Evolutionary conservation across 202 grass and related monocot genomes (phyloP).

Genomic region (Panicum hallii): DNA sequence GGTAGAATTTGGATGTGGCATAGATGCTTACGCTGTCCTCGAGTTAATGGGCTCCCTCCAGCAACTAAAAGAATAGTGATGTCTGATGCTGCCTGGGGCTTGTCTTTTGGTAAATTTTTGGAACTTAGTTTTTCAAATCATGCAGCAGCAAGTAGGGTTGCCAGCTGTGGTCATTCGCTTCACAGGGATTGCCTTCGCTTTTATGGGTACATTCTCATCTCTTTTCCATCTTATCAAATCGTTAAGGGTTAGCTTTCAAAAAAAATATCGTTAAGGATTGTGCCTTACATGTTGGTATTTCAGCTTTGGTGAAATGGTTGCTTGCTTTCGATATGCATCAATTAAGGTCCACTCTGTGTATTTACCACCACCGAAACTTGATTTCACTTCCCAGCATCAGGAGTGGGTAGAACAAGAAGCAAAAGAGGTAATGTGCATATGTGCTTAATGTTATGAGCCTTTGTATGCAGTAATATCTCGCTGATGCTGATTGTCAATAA

Average conservation of each 20-base stretch:
- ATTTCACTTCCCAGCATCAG: slow-evolving; percentile 92
- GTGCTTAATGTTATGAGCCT: slow-evolving; percentile 14
- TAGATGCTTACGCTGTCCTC: slow-evolving; percentile 86
- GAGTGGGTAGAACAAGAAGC: slow-evolving; percentile 96
- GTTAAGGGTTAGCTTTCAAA: background rate
- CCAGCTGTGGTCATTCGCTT: slow-evolving; percentile 97
- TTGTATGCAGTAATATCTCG: slow-evolving; percentile 37
- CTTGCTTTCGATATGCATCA: slow-evolving; percentile 91
- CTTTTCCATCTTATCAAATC: slow-evolving; percentile 39
- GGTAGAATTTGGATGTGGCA: slow-evolving; percentile 99
- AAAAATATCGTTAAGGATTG: slow-evolving; percentile 10
- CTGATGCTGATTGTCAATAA: slow-evolving; percentile 51
- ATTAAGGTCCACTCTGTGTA: slow-evolving; percentile 92
- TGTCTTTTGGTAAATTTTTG: slow-evolving; percentile 99
- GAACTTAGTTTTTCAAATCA: slow-evolving; percentile 99
- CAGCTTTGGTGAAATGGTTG: slow-evolving; percentile 92
- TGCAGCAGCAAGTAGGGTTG: slow-evolving; percentile 97
- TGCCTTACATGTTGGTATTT: slow-evolving; percentile 52
- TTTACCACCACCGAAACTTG: slow-evolving; percentile 91
- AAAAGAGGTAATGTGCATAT: slow-evolving; percentile 63
- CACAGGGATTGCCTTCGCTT: slow-evolving; percentile 99
- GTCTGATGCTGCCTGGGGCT: slow-evolving; percentile 99
- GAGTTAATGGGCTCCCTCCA: slow-evolving; percentile 76
- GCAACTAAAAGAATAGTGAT: slow-evolving; percentile 97
- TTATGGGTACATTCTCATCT: slow-evolving; percentile 72